phyloP scores from a whole-genome alignment of 1,284 basidiomycete species.

The Ceratobasidium sp. region DNA sequence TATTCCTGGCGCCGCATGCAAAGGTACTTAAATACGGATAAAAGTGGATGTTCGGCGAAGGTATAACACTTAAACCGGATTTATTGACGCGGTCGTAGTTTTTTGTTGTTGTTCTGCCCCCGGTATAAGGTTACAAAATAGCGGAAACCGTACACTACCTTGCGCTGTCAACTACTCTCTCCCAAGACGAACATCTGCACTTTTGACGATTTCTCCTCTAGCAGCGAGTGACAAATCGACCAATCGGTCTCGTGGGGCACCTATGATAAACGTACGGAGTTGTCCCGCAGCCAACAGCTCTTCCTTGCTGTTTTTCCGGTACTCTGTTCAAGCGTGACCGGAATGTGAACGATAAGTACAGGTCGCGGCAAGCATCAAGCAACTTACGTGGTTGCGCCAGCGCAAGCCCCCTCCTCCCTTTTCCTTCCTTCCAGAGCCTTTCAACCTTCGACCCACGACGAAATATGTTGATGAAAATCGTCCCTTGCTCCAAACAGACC shows the following conservation, averaged over 20 bases:
- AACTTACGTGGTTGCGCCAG: slow-evolving; percentile 24
- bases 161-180: background rate
- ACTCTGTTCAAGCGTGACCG: background rate
- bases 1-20: no score
- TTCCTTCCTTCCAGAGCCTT: slow-evolving; percentile 26
- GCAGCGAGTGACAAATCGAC: background rate
- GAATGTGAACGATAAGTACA: background rate
- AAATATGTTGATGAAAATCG: slow-evolving; percentile 16
- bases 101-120: no score
- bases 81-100: no score
- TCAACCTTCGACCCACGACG: slow-evolving; percentile 8
- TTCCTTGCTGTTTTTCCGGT: slow-evolving; percentile 10
- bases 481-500: slow-evolving; percentile 13
- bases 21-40: no score
- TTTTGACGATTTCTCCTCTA: slow-evolving; percentile 6
- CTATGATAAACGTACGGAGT: slow-evolving; percentile 10
- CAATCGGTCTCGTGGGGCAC: slow-evolving; percentile 13
- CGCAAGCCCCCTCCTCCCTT: slow-evolving; percentile 23
- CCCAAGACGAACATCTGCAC: background rate
- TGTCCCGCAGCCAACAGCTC: slow-evolving; percentile 24
- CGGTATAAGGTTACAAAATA: no score
- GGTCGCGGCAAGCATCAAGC: background rate
- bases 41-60: no score
- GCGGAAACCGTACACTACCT: no score
- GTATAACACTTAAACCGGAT: no score